These are phyloP conservation scores for Salvia splendens DNA, from an alignment of 257 asterid genomes.

Conservation along the genomic window DNA sequence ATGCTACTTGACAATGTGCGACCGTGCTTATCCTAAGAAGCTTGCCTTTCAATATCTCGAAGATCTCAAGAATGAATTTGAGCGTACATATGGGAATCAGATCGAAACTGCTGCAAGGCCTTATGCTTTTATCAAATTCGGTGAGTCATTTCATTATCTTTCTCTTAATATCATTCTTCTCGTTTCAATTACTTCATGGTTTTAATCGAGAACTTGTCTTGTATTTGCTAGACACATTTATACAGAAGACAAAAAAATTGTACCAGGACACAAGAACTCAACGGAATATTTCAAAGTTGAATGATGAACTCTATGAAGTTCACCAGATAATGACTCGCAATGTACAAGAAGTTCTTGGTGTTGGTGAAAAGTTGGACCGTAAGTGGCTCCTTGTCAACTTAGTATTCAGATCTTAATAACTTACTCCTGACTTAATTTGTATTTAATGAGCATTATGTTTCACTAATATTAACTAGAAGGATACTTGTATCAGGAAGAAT, in stretches of 20 bases:
- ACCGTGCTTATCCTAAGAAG: slow-evolving; percentile 93
- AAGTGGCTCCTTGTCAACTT: slow-evolving; percentile 39
- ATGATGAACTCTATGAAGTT: slow-evolving; percentile 98
- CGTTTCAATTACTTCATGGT: not conserved
- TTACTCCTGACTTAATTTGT: not conserved
- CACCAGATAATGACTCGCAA: slow-evolving; percentile 99
- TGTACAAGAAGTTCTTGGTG: slow-evolving; percentile 98
- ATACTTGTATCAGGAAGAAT: not conserved
- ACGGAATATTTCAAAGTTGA: slow-evolving; percentile 82
- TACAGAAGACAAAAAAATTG: slow-evolving; percentile 85
- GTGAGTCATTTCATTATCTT: slow-evolving; percentile 42
- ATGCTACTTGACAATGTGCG: slow-evolving; percentile 95
- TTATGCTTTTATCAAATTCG: slow-evolving; percentile 93
- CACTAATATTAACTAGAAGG: not conserved
- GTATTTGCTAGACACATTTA: slow-evolving; percentile 68
- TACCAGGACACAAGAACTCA: slow-evolving; percentile 97
- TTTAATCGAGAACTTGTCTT: slow-evolving; percentile 22
- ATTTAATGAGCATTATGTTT: not conserved
- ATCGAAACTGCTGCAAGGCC: slow-evolving; percentile 99
- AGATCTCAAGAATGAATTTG: slow-evolving; percentile 94
- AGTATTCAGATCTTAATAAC: slow-evolving; percentile 20
- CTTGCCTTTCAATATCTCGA: slow-evolving; percentile 92
- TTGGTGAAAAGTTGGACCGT: slow-evolving; percentile 98
- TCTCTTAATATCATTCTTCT: slow-evolving; percentile 25
- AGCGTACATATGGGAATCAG: slow-evolving; percentile 78